phyloP scores from a whole-genome alignment of 768 basidiomycete genomes.

The Coprinopsis strossmayeri region DNA sequence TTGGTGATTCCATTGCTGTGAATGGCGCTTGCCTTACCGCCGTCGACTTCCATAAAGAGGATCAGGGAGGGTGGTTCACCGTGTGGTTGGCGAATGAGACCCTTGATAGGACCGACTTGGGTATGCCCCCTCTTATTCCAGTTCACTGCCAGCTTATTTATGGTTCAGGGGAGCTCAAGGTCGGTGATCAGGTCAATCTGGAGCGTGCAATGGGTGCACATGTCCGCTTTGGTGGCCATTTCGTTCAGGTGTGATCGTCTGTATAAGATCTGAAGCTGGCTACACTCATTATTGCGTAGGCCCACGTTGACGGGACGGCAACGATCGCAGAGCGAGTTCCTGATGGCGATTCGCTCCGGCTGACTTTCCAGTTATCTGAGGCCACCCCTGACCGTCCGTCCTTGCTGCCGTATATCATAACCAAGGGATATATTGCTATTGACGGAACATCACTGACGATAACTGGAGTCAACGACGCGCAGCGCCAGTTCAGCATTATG shows the following conservation, averaged over 20 bases:
- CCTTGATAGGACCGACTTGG: constrained; percentile 82
- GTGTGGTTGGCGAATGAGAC: constrained; percentile 98
- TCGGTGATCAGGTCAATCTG: constrained; percentile 80
- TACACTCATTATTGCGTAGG: constrained; percentile 37
- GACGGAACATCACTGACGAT: constrained; percentile 94
- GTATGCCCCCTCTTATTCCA: constrained; percentile 28
- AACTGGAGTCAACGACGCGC: constrained; percentile 63
- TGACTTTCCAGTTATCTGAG: constrained; percentile 71
- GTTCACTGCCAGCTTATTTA: neutral
- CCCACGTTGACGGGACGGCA: constrained; percentile 90
- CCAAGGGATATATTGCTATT: constrained; percentile 91
- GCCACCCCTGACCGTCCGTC: constrained; percentile 52
- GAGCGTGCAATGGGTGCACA: constrained; percentile 94
- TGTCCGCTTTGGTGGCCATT: constrained; percentile 92
- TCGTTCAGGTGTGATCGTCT: constrained; percentile 71
- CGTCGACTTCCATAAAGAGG: constrained; percentile 64
- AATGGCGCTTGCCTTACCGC: constrained; percentile 90
- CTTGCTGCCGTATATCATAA: constrained; percentile 76
- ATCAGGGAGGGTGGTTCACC: constrained; percentile 75
- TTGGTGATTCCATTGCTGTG: constrained; percentile 93
- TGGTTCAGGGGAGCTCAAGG: constrained; percentile 60
- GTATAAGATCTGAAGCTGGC: neutral
- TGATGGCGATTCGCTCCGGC: constrained; percentile 86
- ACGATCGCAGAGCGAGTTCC: constrained; percentile 53
- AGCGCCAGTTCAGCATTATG: constrained; percentile 80